These are phyloP conservation scores for Aspergillus felis DNA, from an alignment of 2,329 filamentous ascomycete species.

Conservation along the genomic window DNA sequence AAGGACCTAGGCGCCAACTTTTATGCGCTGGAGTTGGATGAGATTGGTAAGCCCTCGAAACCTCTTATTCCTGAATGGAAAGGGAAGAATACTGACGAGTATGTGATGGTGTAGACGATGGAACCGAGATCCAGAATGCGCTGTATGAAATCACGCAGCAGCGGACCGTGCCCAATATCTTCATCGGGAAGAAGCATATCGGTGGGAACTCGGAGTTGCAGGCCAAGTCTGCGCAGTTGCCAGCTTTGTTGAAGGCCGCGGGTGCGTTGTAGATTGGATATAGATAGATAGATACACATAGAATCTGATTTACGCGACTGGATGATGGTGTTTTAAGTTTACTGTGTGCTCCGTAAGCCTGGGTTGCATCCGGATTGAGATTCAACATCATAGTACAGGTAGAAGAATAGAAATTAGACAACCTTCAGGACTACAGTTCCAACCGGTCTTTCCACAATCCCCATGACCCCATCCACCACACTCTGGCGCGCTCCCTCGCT, in stretches of 20 bases:
- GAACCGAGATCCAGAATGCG: constrained; percentile 74
- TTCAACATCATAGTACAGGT: not conserved
- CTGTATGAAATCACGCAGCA: constrained; percentile 77
- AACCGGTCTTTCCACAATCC: constrained; percentile 80
- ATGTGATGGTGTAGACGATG: constrained; percentile 61
- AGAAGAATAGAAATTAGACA: constrained; percentile 16
- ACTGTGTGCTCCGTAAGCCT: not conserved
- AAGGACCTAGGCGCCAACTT: constrained; percentile 67
- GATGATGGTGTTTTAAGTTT: not conserved
- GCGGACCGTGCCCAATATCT: constrained; percentile 92
- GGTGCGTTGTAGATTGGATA: constrained; percentile 52
- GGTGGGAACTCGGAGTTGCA: constrained; percentile 92
- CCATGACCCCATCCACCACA: constrained; percentile 83
- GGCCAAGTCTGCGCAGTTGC: constrained; percentile 61
- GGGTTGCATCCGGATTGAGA: not conserved
- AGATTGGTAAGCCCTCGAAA: constrained; percentile 50
- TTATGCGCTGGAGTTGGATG: constrained; percentile 75
- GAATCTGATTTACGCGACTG: too few species aligned
- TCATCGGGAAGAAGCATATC: constrained; percentile 86
- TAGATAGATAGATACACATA: not conserved
- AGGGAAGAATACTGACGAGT: not conserved
- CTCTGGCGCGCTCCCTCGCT: constrained; percentile 76
- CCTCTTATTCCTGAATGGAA: too few species aligned
- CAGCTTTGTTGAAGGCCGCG: constrained; percentile 60
- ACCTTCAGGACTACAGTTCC: constrained; percentile 84